Base-by-base conservation (phyloP, 352 stramenopile genomes). In the Blastocystis sp. region DNA sequence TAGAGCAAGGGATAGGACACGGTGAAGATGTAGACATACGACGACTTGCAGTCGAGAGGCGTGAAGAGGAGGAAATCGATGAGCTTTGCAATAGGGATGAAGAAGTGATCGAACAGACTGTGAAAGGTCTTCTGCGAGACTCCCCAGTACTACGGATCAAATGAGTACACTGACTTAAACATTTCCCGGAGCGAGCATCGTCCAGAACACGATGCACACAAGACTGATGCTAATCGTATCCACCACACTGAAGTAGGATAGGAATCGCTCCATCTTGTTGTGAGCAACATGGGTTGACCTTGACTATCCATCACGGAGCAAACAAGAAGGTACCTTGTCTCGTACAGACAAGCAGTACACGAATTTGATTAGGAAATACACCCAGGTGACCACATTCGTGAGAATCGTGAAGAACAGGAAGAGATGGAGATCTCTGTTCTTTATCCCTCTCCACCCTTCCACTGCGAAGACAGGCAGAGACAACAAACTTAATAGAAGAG, bases 131-230 rank as follows among this genome's bases (percentile, higher is more conserved):
- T 81, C 71, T 35, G 66, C 31, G 45, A 45, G 26, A 51, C 35
- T 3, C 33, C 9, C 71, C 71, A 81, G 21, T 63, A 66, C 71
- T 81, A 81, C 0, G 45, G 13, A 33, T 63, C n/a, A 63, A 37
- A 3, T 0, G 24, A 6, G 12, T 41, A 16, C 3, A 39, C 63
- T 3, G 3, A 37, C 3, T 66, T 81, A 81, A 19, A 65, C 26
- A 66, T 1, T 6, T 37, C 37, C 26, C 29, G 50, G 45, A 2
- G 71, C 51, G 21, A 81, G 45, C 39, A 81, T 67, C 29, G 35
- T n/a, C 71, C 71, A 81, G 29, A 81, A 81, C 29, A 81, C 71
- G 39, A 65, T n/a, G 71, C 29, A 63, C n/a, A 81, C 71, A 81
- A 81, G 31, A 21, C 63, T 41, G 33, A 81, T 81, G 55, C 45